Conservation (phyloP, 208 protist genomes). For the Phytomonas francai region DNA sequence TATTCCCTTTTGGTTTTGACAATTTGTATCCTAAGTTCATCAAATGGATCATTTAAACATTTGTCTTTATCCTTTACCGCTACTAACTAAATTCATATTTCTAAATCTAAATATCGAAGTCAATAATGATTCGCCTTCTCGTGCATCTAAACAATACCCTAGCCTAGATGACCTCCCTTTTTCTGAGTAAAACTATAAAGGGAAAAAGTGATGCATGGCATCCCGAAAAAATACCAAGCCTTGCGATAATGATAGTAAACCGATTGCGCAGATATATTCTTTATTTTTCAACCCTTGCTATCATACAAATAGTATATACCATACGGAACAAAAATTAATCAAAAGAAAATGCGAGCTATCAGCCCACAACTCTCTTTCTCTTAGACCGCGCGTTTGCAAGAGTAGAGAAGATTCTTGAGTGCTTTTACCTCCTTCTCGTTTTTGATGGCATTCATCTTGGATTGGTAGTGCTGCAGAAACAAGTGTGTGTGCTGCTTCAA, state of each 20-base stretch:
- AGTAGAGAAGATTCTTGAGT: slow-evolving; percentile 86
- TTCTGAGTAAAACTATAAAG: no score
- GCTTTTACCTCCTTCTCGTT: slow-evolving; percentile 82
- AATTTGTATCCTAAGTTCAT: no score
- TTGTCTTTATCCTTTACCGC: no score
- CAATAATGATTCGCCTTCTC: no score
- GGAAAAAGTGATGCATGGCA: no score
- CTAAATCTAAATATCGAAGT: no score
- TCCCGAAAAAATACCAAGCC: no score
- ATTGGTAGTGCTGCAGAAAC: slow-evolving; percentile 82
- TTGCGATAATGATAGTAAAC: background rate
- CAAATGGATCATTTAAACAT: no score
- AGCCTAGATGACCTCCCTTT: no score
- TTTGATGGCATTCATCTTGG: slow-evolving; percentile 86
- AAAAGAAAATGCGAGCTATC: background rate
- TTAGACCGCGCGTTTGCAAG: slow-evolving; percentile 85
- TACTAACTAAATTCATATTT: no score
- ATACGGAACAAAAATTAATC: background rate
- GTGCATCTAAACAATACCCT: no score
- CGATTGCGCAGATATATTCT: background rate
- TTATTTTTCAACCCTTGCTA: background rate
- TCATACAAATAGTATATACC: background rate
- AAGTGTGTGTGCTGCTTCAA: slow-evolving; percentile 78
- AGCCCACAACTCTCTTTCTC: background rate
- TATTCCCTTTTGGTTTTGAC: background rate